A percentile compares a stretch with the other conserved stretches of the same genome.
These are phyloP conservation scores for Chrysoporthe austroafricana DNA, from an alignment of 2,329 filamentous ascomycete species.

Conservation along the genomic window DNA sequence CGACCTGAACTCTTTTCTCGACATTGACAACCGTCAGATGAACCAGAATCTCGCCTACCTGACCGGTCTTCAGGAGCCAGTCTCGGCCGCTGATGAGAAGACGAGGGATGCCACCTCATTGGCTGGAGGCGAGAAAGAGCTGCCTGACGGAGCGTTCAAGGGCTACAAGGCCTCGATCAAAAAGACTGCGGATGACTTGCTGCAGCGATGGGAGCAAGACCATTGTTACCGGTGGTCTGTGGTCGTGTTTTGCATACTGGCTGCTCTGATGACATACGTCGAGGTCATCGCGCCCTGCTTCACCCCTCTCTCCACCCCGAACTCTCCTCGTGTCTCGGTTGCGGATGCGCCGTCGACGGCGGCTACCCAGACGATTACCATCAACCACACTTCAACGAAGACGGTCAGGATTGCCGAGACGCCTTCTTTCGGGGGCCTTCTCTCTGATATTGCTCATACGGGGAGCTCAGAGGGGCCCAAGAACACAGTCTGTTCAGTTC, in stretches of 20 bases:
- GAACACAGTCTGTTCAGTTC: constrained; percentile 49
- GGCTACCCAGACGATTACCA: constrained; percentile 40
- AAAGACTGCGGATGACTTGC: neutral
- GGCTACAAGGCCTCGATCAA: constrained; percentile 2
- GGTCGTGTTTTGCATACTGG: neutral
- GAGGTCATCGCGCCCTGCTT: constrained; percentile 2
- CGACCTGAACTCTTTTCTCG: constrained; percentile 52
- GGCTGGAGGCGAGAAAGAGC: constrained; percentile 1
- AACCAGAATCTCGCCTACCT: constrained; percentile 57
- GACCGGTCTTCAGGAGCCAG: constrained; percentile 42
- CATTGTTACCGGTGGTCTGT: neutral
- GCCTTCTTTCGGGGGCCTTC: constrained; percentile 44
- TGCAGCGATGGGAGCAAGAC: neutral
- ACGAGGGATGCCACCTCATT: constrained; percentile 10
- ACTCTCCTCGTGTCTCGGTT: neutral
- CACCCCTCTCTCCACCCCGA: neutral
- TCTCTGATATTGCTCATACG: constrained; percentile 41
- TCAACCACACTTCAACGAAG: constrained; percentile 43
- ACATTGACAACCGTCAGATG: constrained; percentile 56
- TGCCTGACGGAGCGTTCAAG: neutral
- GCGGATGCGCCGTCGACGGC: constrained; percentile 16
- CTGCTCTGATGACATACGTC: neutral
- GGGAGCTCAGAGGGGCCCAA: constrained; percentile 35
- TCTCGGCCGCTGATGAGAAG: constrained; percentile 20
- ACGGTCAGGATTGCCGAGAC: constrained; percentile 39